phyloP scores from a whole-genome alignment of 2,329 filamentous ascomycete genomes.

The Colletotrichum truncatum region DNA sequence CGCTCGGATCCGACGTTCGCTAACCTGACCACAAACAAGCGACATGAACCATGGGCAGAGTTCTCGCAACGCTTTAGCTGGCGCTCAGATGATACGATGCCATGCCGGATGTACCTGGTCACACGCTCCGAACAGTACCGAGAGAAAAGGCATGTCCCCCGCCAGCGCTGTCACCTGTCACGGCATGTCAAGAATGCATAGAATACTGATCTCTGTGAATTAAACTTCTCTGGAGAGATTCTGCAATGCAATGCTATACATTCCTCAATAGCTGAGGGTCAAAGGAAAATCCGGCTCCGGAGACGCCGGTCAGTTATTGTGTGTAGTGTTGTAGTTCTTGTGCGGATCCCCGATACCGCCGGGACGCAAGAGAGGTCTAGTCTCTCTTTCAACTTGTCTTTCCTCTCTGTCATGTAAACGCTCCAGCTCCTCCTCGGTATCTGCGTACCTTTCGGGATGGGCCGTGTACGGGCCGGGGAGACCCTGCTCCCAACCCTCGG shows the following conservation, averaged over 20 bases:
- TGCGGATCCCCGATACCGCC: conserved; percentile 59
- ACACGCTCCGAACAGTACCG: no score
- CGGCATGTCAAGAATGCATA: background rate
- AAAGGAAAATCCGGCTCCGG: background rate
- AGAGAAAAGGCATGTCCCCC: background rate
- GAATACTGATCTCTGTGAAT: background rate
- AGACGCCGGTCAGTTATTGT: conserved; percentile 5
- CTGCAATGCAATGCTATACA: background rate
- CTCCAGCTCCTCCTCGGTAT: conserved; percentile 60
- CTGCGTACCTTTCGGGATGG: conserved; percentile 61
- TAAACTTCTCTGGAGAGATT: background rate
- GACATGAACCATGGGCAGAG: background rate
- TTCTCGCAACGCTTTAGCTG: background rate
- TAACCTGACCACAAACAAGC: background rate
- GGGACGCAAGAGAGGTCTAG: conserved; percentile 58
- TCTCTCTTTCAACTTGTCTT: conserved; percentile 58
- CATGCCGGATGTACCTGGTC: no score
- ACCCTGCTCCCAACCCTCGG: conserved; percentile 60
- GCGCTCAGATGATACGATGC: background rate
- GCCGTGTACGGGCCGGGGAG: conserved; percentile 60
- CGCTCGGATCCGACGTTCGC: conserved; percentile 2
- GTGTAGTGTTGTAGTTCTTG: conserved; percentile 47
- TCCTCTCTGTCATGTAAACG: conserved; percentile 61
- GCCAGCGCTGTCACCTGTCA: background rate
- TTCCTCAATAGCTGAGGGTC: background rate